These are phyloP conservation scores for Xylaria sp. DNA, from an alignment of 2,329 filamentous ascomycete species.

Conservation along the genomic window DNA sequence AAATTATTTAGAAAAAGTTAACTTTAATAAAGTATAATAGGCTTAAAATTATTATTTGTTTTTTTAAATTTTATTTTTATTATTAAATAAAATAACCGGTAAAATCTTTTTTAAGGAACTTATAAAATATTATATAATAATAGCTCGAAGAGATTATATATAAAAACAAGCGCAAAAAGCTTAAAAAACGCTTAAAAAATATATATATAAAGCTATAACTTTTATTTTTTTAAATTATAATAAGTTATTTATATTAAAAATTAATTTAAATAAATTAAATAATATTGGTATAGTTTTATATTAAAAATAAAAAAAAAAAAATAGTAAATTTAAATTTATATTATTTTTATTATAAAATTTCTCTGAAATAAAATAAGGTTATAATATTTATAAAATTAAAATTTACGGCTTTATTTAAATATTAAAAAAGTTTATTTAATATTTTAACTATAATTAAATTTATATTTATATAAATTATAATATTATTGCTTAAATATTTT, in stretches of 20 bases:
- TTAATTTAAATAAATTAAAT: not conserved
- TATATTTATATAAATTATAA: constrained; percentile 11
- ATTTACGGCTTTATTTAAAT: not conserved
- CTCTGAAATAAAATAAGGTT: not conserved
- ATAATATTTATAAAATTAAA: constrained; percentile 17
- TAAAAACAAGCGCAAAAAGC: not conserved
- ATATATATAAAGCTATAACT: constrained; percentile 1
- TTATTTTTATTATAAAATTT: constrained; percentile 3
- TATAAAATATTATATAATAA: not conserved
- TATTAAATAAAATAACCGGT: not conserved
- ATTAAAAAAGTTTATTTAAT: constrained; percentile 13
- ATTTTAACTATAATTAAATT: constrained; percentile 13
- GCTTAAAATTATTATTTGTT: not conserved
- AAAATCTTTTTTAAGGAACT: not conserved
- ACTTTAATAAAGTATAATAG: not conserved
- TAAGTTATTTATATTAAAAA: constrained; percentile 6
- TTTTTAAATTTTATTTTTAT: not conserved
- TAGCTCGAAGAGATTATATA: not conserved
- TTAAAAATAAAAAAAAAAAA: constrained; percentile 4
- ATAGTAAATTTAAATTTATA: not conserved
- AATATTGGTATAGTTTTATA: not conserved
- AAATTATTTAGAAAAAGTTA: constrained; percentile 14
- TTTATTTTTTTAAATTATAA: not conserved
- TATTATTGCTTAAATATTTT: constrained; percentile 3
- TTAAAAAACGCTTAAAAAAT: constrained; percentile 9